A percentile compares a stretch with the other conserved stretches of the same genome.
phyloP scores from a whole-genome alignment of 2,329 filamentous ascomycete species.

The Chrysoporthe austroafricana region DNA sequence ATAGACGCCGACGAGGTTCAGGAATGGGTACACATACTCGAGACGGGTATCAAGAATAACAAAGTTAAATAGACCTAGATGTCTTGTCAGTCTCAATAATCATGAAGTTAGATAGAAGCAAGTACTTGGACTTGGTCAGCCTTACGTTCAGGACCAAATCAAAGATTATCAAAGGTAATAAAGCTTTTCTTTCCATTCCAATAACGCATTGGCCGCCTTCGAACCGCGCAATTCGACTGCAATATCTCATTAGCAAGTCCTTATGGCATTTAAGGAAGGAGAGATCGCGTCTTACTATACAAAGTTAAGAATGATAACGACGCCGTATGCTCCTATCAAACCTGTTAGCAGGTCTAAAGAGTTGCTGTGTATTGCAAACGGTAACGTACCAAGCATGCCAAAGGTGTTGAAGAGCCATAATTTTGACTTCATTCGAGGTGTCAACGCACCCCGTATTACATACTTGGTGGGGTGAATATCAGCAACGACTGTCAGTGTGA shows the following conservation, averaged over 20 bases:
- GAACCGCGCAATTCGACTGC: constrained; percentile 60
- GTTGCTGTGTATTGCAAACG: not conserved
- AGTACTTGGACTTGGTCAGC: not conserved
- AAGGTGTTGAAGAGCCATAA: constrained; percentile 40
- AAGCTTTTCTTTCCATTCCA: constrained; percentile 60
- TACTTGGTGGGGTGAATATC: constrained; percentile 43
- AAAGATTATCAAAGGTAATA: constrained; percentile 65
- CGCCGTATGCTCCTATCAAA: constrained; percentile 44
- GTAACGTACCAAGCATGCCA: constrained; percentile 52
- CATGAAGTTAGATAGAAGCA: too few species aligned
- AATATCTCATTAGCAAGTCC: not conserved
- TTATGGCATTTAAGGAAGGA: not conserved
- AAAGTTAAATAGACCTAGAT: constrained; percentile 60
- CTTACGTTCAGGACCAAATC: constrained; percentile 62
- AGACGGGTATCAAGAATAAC: constrained; percentile 65
- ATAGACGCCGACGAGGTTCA: too few species aligned
- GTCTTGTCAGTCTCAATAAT: not conserved
- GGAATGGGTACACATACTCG: constrained; percentile 44
- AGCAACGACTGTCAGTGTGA: not conserved
- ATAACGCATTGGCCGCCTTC: constrained; percentile 62
- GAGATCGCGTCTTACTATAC: constrained; percentile 52
- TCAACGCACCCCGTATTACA: constrained; percentile 57
- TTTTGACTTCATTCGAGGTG: constrained; percentile 53
- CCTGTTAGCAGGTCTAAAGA: constrained; percentile 32
- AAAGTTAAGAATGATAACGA: constrained; percentile 62